Percentiles rank a stretch among this genome's conserved stretches.
Conservation (phyloP, 345 rosid genomes). For the Euclidium syriacum region DNA sequence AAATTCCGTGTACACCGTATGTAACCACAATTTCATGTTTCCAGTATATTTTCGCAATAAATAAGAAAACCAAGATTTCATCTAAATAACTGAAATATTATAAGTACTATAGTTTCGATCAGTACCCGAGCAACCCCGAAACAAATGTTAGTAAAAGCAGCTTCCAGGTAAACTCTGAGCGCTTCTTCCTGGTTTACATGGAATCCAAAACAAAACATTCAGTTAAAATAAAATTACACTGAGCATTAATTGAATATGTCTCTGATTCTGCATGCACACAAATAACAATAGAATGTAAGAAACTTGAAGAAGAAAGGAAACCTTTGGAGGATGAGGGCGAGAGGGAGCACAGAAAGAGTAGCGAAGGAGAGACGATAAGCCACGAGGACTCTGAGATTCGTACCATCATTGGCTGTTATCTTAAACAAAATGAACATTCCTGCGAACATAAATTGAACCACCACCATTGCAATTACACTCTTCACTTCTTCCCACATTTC, state of each 20-base stretch:
- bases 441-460: slow-evolving; percentile 29
- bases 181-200: slow-evolving; percentile 28
- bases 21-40: background rate
- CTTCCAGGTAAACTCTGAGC: slow-evolving; percentile 45
- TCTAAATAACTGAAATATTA: background rate
- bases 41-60: background rate
- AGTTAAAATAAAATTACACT: background rate
- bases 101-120: background rate
- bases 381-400: slow-evolving; percentile 28
- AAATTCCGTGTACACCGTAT: background rate
- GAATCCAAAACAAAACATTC: slow-evolving; percentile 1
- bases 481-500: slow-evolving; percentile 23
- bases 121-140: slow-evolving; percentile 50
- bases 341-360: slow-evolving; percentile 28
- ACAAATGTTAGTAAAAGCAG: slow-evolving; percentile 39
- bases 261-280: background rate
- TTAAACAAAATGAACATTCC: slow-evolving; percentile 37
- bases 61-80: background rate
- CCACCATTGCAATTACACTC: slow-evolving; percentile 28
- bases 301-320: background rate
- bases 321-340: slow-evolving; percentile 40
- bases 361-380: slow-evolving; percentile 40
- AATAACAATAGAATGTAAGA: background rate
- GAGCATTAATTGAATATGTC: background rate
- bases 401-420: slow-evolving; percentile 30